Conservation (phyloP, 768 basidiomycete species). For the Calocybe cyanea region DNA sequence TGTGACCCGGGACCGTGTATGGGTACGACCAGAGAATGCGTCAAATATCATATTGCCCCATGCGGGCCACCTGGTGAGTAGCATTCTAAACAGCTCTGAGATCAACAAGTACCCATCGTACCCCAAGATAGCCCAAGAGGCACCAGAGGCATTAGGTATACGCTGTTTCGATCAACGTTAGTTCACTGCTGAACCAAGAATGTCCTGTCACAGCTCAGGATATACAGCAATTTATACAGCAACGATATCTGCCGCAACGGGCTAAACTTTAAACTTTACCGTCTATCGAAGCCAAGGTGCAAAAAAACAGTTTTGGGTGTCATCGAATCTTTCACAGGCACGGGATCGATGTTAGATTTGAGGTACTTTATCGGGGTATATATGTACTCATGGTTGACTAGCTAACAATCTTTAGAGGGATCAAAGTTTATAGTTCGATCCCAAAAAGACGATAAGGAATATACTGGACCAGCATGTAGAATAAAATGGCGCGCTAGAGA, state of each 20-base stretch:
- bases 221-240: slow-evolving; percentile 9
- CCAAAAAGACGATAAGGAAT: too few species aligned
- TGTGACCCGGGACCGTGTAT: slow-evolving; percentile 33
- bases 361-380: too few species aligned
- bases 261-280: slow-evolving; percentile 10
- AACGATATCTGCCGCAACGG: slow-evolving; percentile 6
- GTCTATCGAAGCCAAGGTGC: too few species aligned
- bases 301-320: too few species aligned
- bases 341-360: too few species aligned
- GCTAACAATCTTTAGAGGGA: too few species aligned
- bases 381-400: too few species aligned
- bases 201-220: slow-evolving; percentile 7
- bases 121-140: slow-evolving; percentile 39
- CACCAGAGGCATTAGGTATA: slow-evolving; percentile 30
- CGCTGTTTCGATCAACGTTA: background rate
- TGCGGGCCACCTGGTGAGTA: slow-evolving; percentile 43
- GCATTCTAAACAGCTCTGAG: background rate
- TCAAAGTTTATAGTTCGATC: too few species aligned
- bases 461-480: too few species aligned
- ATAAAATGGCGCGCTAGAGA: too few species aligned
- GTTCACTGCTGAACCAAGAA: background rate
- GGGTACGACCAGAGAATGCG: slow-evolving; percentile 39
- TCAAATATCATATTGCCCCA: slow-evolving; percentile 34
- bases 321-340: too few species aligned
- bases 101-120: background rate